phyloP scores from a whole-genome alignment of 202 grass and related monocot species.

The Brachypodium distachyon region DNA sequence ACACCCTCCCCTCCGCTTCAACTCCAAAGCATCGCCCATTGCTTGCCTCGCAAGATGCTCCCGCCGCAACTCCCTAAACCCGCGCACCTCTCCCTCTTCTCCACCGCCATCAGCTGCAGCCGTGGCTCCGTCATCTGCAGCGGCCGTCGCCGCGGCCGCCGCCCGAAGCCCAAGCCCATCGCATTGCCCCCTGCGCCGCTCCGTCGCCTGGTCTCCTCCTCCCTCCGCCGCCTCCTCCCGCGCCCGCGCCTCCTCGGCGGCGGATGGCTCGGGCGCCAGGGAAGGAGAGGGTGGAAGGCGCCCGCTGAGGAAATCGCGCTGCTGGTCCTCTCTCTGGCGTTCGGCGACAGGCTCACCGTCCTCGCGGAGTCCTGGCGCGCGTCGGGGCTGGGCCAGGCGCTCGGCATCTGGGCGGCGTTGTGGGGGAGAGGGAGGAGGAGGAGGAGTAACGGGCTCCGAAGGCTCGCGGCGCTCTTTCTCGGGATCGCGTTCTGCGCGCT shows the following conservation, averaged over 20 bases:
- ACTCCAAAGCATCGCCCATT: not conserved
- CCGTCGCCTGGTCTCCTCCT: constrained; percentile 26
- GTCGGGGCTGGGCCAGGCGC: constrained; percentile 24
- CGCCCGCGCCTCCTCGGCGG: constrained; percentile 4
- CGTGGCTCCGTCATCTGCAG: not conserved
- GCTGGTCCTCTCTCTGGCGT: constrained; percentile 26
- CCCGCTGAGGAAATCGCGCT: not conserved
- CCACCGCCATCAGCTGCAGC: constrained; percentile 15
- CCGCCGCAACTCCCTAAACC: not conserved
- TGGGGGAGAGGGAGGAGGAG: not conserved
- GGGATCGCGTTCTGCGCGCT: constrained; percentile 32
- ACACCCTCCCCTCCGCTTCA: not conserved
- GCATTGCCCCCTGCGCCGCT: constrained; percentile 16
- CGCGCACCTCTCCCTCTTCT: not conserved
- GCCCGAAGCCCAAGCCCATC: constrained; percentile 9
- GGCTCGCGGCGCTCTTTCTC: constrained; percentile 30
- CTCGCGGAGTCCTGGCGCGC: constrained; percentile 24
- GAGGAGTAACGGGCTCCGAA: not conserved
- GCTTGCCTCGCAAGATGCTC: not conserved
- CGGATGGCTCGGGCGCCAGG: constrained; percentile 17
- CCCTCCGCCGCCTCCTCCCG: constrained; percentile 23
- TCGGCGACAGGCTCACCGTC: constrained; percentile 17
- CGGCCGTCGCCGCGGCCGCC: not conserved
- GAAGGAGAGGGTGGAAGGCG: not conserved
- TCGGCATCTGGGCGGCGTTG: constrained; percentile 31